These are phyloP conservation scores for Colletotrichum caudatum DNA, from an alignment of 2,329 filamentous ascomycete species.

Conservation along the genomic window DNA sequence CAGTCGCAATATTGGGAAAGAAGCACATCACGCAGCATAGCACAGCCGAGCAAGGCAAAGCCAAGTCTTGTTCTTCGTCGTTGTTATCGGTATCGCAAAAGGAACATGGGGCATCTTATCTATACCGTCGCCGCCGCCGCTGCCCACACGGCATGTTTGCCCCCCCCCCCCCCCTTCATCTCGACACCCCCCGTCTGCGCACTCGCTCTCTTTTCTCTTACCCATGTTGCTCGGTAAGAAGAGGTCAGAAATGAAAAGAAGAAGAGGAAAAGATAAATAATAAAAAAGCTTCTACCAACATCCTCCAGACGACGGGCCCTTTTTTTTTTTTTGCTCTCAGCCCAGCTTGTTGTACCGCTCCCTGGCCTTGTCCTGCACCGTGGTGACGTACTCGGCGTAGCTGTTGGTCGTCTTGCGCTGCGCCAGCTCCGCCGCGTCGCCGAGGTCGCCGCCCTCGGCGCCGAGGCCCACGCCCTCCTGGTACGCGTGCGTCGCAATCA, in stretches of 20 bases:
- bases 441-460: constrained; percentile 75
- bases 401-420: constrained; percentile 70
- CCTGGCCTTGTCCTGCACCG: constrained; percentile 74
- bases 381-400: constrained; percentile 72
- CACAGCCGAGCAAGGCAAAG: not conserved
- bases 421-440: constrained; percentile 74
- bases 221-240: too few relatives aligned
- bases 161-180: too few relatives aligned
- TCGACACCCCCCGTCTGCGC: not conserved
- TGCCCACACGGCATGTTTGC: not conserved
- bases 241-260: too few relatives aligned
- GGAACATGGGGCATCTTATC: not conserved
- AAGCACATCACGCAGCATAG: not conserved
- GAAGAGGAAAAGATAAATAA: too few relatives aligned
- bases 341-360: constrained; percentile 72
- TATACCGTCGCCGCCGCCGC: not conserved
- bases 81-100: not conserved
- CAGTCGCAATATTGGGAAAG: not conserved
- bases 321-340: not conserved
- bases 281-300: too few relatives aligned
- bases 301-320: too few relatives aligned
- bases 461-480: constrained; percentile 77
- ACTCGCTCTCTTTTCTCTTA: not conserved
- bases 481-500: constrained; percentile 74
- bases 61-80: not conserved